Percentiles rank a stretch among this genome's conserved stretches.
These are phyloP conservation scores for Fraxinus americana DNA, from an alignment of 257 asterid genomes.

Conservation along the genomic window DNA sequence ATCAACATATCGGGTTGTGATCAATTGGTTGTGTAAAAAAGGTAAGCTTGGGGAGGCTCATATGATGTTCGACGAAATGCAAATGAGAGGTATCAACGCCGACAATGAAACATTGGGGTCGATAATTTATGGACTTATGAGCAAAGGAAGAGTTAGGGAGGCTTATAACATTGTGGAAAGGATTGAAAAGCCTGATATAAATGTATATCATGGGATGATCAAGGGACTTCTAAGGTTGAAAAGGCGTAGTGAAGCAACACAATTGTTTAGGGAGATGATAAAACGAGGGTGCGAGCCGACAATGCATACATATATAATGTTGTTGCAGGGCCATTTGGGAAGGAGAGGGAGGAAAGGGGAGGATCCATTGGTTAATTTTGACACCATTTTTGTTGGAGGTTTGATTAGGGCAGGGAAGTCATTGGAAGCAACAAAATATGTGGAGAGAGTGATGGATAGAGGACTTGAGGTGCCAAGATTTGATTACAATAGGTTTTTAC, in stretches of 20 bases:
- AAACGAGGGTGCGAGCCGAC: slow-evolving; percentile 78
- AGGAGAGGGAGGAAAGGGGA: slow-evolving; percentile 83
- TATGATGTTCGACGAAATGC: slow-evolving; percentile 70
- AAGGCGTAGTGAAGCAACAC: slow-evolving; percentile 73
- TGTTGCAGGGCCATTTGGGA: slow-evolving; percentile 91
- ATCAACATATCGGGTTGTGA: slow-evolving; percentile 61
- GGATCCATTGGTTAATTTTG: slow-evolving; percentile 90
- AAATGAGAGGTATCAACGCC: slow-evolving; percentile 49
- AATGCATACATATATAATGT: slow-evolving; percentile 91
- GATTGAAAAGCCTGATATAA: slow-evolving; percentile 53
- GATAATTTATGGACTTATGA: slow-evolving; percentile 52
- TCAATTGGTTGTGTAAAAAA: slow-evolving; percentile 78
- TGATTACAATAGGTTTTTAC: slow-evolving; percentile 85
- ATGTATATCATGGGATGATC: slow-evolving; percentile 81
- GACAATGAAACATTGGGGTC: slow-evolving; percentile 57
- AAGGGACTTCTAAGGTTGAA: slow-evolving; percentile 76
- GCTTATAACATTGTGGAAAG: slow-evolving; percentile 52
- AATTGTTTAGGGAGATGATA: slow-evolving; percentile 90
- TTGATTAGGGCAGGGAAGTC: slow-evolving; percentile 73
- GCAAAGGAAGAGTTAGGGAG: slow-evolving; percentile 68
- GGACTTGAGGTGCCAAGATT: slow-evolving; percentile 84
- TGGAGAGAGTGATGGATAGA: slow-evolving; percentile 69
- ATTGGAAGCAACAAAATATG: slow-evolving; percentile 73
- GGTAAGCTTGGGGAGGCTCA: slow-evolving; percentile 67
- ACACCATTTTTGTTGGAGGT: slow-evolving; percentile 91